These are phyloP conservation scores for Crithidia sp. DNA, from an alignment of 208 protist genomes.

Conservation along the genomic window DNA sequence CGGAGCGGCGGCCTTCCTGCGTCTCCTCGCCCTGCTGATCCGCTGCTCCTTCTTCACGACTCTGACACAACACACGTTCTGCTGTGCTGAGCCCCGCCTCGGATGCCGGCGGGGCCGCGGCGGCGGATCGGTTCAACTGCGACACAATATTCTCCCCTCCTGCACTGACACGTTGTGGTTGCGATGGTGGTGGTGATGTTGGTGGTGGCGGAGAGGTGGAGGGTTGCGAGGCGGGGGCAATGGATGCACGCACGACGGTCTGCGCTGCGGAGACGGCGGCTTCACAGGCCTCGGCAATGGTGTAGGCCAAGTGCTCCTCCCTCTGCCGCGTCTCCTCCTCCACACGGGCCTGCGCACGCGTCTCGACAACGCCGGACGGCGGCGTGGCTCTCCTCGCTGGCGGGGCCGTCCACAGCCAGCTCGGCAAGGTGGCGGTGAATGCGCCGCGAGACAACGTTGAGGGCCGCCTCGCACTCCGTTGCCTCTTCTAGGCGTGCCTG, in stretches of 20 bases:
- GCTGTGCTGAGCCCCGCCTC: background rate
- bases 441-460: slow-evolving; percentile 8
- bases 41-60: background rate
- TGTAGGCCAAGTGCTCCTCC: slow-evolving; percentile 9
- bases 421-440: slow-evolving; percentile 21
- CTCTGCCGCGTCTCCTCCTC: background rate
- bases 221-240: too few relatives aligned
- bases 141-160: background rate
- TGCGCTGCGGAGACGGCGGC: background rate
- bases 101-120: background rate
- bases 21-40: background rate
- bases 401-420: slow-evolving; percentile 2
- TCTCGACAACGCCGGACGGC: background rate
- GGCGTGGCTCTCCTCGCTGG: background rate
- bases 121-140: background rate
- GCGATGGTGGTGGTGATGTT: background rate
- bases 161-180: background rate
- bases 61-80: background rate
- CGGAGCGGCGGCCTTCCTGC: background rate
- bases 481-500: slow-evolving; percentile 6
- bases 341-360: background rate
- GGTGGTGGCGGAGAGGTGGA: too few relatives aligned
- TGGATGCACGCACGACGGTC: background rate
- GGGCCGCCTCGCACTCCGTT: slow-evolving; percentile 9
- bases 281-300: slow-evolving; percentile 8